phyloP scores from a whole-genome alignment of 148 eudicot species.

The Rhododendron mucronatum region DNA sequence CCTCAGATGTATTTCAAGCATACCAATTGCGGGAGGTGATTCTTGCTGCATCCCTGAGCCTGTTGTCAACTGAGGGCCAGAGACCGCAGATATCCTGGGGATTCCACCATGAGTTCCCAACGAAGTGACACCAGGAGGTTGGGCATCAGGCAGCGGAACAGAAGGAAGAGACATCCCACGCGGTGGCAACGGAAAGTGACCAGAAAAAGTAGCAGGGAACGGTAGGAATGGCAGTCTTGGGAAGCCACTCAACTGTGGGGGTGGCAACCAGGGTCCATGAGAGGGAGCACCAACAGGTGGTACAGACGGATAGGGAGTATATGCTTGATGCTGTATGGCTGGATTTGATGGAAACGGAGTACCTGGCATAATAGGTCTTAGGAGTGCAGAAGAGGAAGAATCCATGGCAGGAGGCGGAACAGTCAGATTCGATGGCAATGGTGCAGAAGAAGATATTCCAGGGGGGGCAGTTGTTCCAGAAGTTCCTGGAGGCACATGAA shows the following conservation, averaged over 20 bases:
- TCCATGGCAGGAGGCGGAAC: conserved; percentile 23
- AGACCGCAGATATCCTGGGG: conserved; percentile 18
- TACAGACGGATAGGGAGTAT: conserved; percentile 39
- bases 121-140: conserved; percentile 79
- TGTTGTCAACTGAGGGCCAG: conserved; percentile 30
- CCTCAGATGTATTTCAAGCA: conserved; percentile 9
- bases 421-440: conserved; percentile 23
- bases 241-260: conserved; percentile 45
- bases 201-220: conserved; percentile 51
- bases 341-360: conserved; percentile 33
- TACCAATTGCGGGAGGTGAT: conserved; percentile 80
- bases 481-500: conserved; percentile 36
- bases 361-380: conserved; percentile 30
- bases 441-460: conserved; percentile 34
- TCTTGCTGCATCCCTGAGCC: conserved; percentile 45
- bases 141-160: conserved; percentile 58
- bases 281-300: conserved; percentile 46
- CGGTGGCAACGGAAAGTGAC: conserved; percentile 57
- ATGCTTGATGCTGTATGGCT: conserved; percentile 47
- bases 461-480: conserved; percentile 35
- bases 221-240: conserved; percentile 58
- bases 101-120: conserved; percentile 35
- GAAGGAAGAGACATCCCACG: conserved; percentile 54
- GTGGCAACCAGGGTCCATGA: conserved; percentile 69
- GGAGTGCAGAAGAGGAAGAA: conserved; percentile 30